A percentile compares a stretch with the other conserved stretches of the same genome.
phyloP scores from a whole-genome alignment of 345 rosid species.

The Brassica nigra region DNA sequence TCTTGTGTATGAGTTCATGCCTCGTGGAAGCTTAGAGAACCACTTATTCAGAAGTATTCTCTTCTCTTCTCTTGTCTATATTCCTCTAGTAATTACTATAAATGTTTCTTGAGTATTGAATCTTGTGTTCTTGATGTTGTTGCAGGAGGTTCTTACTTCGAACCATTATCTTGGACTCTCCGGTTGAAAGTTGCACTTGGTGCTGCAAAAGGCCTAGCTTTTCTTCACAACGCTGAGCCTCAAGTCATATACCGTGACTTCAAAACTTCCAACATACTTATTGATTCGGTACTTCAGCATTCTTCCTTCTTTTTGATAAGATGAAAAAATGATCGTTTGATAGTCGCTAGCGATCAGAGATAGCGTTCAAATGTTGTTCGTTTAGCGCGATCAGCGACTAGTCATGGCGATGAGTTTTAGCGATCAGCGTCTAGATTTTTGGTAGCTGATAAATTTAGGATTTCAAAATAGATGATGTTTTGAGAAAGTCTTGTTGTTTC shows the following conservation, averaged over 20 bases:
- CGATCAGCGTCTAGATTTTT: too few relatives aligned
- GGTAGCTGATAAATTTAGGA: too few relatives aligned
- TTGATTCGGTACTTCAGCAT: slow-evolving; percentile 47
- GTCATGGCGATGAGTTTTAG: too few relatives aligned
- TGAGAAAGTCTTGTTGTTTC: too few relatives aligned
- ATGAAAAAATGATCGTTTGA: background rate
- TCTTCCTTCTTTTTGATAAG: background rate
- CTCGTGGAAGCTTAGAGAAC: slow-evolving; percentile 85
- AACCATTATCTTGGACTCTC: slow-evolving; percentile 69
- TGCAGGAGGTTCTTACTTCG: slow-evolving; percentile 65
- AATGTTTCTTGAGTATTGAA: background rate
- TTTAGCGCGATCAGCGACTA: too few relatives aligned
- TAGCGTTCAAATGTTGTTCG: too few relatives aligned
- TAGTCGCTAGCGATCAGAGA: too few relatives aligned
- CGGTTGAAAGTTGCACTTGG: slow-evolving; percentile 70
- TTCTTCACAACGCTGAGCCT: slow-evolving; percentile 58
- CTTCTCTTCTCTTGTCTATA: background rate
- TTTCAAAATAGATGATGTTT: too few relatives aligned
- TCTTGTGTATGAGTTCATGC: slow-evolving; percentile 86
- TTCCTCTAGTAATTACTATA: background rate
- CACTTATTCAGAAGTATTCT: slow-evolving; percentile 74
- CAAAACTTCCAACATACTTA: slow-evolving; percentile 69
- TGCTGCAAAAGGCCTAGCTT: slow-evolving; percentile 77
- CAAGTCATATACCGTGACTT: slow-evolving; percentile 75
- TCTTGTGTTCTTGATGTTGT: background rate